phyloP scores from a whole-genome alignment of 345 rosid genomes.

The Arabidopsis suecica region DNA sequence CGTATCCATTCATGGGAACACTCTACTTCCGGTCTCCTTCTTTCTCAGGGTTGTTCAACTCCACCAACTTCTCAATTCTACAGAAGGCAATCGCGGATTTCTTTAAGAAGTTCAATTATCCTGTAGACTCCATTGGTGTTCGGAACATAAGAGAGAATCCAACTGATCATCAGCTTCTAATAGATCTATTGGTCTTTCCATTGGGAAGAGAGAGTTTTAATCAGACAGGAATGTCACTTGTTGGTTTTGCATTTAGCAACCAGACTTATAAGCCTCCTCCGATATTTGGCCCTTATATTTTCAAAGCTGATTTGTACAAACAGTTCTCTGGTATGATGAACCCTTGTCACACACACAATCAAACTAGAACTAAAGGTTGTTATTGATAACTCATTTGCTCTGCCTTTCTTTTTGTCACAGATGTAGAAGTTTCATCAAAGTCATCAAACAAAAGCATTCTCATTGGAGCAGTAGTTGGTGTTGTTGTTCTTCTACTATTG shows the following conservation, averaged over 20 bases:
- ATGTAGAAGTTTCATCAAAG: slow-evolving; percentile 39
- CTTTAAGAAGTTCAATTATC: slow-evolving; percentile 50
- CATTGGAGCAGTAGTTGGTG: slow-evolving; percentile 77
- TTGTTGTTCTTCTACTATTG: slow-evolving; percentile 54
- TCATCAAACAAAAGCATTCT: slow-evolving; percentile 57
- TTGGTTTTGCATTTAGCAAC: slow-evolving; percentile 66
- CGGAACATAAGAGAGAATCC: slow-evolving; percentile 62
- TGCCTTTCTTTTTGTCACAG: neutral
- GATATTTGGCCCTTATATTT: slow-evolving; percentile 65
- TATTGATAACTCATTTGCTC: neutral
- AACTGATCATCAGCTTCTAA: slow-evolving; percentile 48
- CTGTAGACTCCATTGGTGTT: slow-evolving; percentile 65
- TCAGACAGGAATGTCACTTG: slow-evolving; percentile 44
- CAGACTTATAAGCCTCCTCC: slow-evolving; percentile 68
- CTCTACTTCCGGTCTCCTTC: slow-evolving; percentile 66
- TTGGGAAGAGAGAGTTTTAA: slow-evolving; percentile 54
- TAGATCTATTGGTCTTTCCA: slow-evolving; percentile 66
- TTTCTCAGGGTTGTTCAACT: slow-evolving; percentile 63
- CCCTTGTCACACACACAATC: neutral
- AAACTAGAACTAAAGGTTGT: neutral
- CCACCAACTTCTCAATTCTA: slow-evolving; percentile 47
- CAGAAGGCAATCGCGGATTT: slow-evolving; percentile 37
- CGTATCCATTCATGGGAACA: slow-evolving; percentile 68
- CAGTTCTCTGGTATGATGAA: slow-evolving; percentile 58
- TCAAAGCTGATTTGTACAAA: slow-evolving; percentile 46